phyloP scores from a whole-genome alignment of 345 rosid genomes.

The Cardiospermum halicacabum region DNA sequence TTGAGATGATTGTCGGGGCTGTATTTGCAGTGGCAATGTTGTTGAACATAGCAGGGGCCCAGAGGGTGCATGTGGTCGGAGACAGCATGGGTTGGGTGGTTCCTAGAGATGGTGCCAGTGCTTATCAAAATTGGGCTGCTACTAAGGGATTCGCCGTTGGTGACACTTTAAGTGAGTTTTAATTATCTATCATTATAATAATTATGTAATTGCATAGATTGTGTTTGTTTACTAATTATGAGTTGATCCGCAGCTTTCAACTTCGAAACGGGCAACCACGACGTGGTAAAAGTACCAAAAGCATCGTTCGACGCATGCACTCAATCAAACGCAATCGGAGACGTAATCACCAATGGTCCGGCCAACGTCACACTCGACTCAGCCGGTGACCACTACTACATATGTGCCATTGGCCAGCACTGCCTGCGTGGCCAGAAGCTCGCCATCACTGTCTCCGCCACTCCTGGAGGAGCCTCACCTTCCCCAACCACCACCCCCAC shows the following conservation, averaged over 20 bases:
- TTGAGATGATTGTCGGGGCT: not conserved
- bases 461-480: slow-evolving; percentile 15
- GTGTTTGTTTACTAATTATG: not conserved
- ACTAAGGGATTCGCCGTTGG: slow-evolving; percentile 16
- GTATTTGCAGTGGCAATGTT: slow-evolving; percentile 18
- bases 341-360: slow-evolving; percentile 17
- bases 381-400: slow-evolving; percentile 26
- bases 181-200: not conserved
- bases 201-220: not conserved
- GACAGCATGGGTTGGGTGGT: slow-evolving; percentile 30
- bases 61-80: slow-evolving; percentile 40
- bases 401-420: slow-evolving; percentile 27
- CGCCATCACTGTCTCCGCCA: slow-evolving; percentile 24
- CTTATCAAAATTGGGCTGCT: slow-evolving; percentile 29
- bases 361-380: slow-evolving; percentile 25
- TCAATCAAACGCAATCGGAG: slow-evolving; percentile 18
- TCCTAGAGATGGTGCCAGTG: slow-evolving; percentile 20
- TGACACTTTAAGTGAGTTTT: slow-evolving; percentile 31
- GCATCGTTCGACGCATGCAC: slow-evolving; percentile 30
- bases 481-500: slow-evolving; percentile 11
- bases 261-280: slow-evolving; percentile 24
- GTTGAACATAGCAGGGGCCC: slow-evolving; percentile 18
- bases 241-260: slow-evolving; percentile 27
- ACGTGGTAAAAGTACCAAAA: slow-evolving; percentile 27
- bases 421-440: slow-evolving; percentile 26